Evolutionary conservation across 768 basidiomycete species (phyloP), one percentile per base, ranked within the genome.

Genomic region (Tylopilus rubrobrunneus): DNA sequence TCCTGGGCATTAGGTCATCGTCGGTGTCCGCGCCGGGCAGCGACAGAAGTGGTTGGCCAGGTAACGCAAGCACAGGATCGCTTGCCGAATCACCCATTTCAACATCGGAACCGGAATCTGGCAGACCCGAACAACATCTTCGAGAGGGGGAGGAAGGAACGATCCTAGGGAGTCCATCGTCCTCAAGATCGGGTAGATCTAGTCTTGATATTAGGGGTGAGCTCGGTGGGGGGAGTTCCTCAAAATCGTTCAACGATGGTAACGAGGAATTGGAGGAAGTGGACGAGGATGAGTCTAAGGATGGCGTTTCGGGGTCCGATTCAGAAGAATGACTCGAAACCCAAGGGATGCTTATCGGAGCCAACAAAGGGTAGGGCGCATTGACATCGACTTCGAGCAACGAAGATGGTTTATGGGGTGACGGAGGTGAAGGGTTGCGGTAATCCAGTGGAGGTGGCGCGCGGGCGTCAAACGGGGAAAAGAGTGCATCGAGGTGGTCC

Each of bases 11-110:
- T 14, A 79, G 68, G 29, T 69, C 65, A 25, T 78, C 69, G 52
- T 77, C 76, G 7, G 67, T 69, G n/a, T 76, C 75, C 23, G 67
- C 77, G 6, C 76, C 76, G 1, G 76, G 77, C 11, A 77, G 69
- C 1, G 74, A 73, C 25, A 76, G 49, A 14, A 77, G 55, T 5
- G 59, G 57, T 48, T 60, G 61, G 9, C 63, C 45, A n/a, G 69
- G 56, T 34, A 57, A 54, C 7, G 48, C n/a, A 51, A 58, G 48
- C 15, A 45, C 48, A 34, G 59, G 43, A 19, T 67, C 63, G 23
- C 48, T 29, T 25, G 56, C 41, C 43, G 53, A 47, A n/a, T 63
- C 64, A 37, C 27, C 46, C 60, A 60, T 62, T 41, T 60, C 60
- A 45, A 66, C 51, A 29, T 71, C 66, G 3, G 64, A 56, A n/a